phyloP scores from a whole-genome alignment of 176 grass and related monocot species.

The Saccharum officinarum region DNA sequence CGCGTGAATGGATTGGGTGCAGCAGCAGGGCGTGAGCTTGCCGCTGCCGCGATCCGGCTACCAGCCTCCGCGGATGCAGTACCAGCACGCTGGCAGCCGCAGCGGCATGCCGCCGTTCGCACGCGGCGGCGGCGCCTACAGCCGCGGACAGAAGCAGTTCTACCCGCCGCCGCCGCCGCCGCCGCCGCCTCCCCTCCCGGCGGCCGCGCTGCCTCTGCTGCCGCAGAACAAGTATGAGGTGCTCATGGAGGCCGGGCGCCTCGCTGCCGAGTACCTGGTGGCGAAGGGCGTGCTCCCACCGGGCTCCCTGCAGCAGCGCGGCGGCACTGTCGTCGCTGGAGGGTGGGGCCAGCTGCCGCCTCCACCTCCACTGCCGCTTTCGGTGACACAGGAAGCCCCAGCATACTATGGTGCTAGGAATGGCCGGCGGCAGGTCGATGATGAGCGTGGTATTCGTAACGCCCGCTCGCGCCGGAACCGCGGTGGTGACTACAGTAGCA shows the following conservation, averaged over 20 bases:
- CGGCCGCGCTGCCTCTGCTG: not conserved
- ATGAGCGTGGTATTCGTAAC: conserved; percentile 45
- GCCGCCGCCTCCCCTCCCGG: not conserved
- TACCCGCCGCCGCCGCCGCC: conserved; percentile 25
- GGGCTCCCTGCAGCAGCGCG: conserved; percentile 47
- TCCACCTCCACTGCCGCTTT: not conserved
- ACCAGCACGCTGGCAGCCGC: conserved; percentile 44
- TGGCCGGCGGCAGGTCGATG: conserved; percentile 48
- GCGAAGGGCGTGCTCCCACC: conserved; percentile 71
- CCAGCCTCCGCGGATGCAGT: conserved; percentile 28
- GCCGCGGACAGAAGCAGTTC: conserved; percentile 46
- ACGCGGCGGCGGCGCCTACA: conserved; percentile 39
- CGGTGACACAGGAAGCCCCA: conserved; percentile 20
- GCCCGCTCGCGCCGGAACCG: conserved; percentile 21
- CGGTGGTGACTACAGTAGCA: conserved; percentile 20
- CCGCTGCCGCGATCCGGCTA: conserved; percentile 24
- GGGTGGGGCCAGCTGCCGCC: conserved; percentile 39
- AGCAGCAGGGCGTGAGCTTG: conserved; percentile 32
- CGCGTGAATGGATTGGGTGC: conserved; percentile 28
- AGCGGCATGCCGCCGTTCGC: conserved; percentile 44
- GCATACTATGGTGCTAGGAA: conserved; percentile 20
- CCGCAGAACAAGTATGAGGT: conserved; percentile 62
- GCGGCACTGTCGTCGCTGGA: not conserved
- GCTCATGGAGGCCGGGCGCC: conserved; percentile 86
- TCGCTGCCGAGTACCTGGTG: conserved; percentile 91